Base-by-base conservation (phyloP, 2,329 filamentous ascomycete species). In the Aspergillus awamori region DNA sequence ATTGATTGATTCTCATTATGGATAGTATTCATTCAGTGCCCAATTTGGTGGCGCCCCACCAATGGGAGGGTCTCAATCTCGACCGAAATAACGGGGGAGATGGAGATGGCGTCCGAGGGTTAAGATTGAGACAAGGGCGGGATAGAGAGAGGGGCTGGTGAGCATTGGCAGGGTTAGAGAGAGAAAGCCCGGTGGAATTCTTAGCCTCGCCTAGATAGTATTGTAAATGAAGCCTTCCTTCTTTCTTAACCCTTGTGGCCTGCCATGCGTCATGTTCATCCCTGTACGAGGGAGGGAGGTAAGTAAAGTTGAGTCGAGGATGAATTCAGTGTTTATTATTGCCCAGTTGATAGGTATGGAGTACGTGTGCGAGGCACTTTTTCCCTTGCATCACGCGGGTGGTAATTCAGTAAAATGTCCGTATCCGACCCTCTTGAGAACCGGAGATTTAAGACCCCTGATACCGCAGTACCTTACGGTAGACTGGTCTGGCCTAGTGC, bases 391-490 rank as follows among this genome's bases (percentile, higher is more conserved):
- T 51, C 15, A 17, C 15, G 7, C 11, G n/a, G 26, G 47, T 51
- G 47, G 47, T 28, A 51, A 51, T 51, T 30, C 24, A 22, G 41
- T 22, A 17, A 49, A 49, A 49, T 26, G 47, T 26, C 47, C 47
- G 47, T 26, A 7, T n/a, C 47, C 26, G 26, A 49, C 47, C 47
- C 26, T 26, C 15, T 26, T 24, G 20, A 15, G 15, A n/a, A 2
- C 43, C 53, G 53, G 57, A 58, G 33, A 54, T 49, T 56, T 43
- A 24, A 28, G 26, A 45, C 61, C 62, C 63, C 56, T 65, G 49
- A 56, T 56, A 56, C 53, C 58, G 45, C 51, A 33, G 63, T 63
- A 59, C 61, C 61, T 63, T 63, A 53, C 57, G 59, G 61, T 30
- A 52, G 58, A 57, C 45, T 58, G 45, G 55, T 56, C 63, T 60